Evolutionary conservation across 2,329 filamentous ascomycete genomes (phyloP).

Genomic region (Ophiostoma perfectum): DNA sequence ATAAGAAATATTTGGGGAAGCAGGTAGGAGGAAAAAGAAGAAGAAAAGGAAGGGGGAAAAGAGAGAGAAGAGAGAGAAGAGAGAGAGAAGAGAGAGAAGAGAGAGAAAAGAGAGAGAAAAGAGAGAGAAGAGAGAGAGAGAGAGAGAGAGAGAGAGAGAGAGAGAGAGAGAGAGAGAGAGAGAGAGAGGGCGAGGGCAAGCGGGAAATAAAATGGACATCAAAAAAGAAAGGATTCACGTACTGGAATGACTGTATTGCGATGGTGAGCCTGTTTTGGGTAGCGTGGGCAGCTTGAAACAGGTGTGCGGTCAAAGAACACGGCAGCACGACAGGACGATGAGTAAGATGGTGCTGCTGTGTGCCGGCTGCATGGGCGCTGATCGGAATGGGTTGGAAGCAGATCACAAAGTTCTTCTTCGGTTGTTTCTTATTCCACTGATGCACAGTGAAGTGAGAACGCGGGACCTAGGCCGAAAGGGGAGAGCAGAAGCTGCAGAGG

Average conservation of each 20-base stretch:
- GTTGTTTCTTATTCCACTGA: not conserved
- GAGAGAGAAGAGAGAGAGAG: not conserved
- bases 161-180: not conserved
- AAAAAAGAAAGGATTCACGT: not conserved
- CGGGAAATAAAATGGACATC: not conserved
- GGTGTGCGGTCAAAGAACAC: not conserved
- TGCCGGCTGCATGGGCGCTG: not conserved
- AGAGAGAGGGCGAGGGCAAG: not conserved
- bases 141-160: not conserved
- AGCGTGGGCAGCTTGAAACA: not conserved
- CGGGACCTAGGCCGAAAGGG: not conserved
- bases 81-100: not conserved
- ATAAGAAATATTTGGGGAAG: not conserved
- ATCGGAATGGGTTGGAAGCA: no score
- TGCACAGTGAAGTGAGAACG: not conserved
- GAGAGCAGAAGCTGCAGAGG: slow-evolving; percentile 4
- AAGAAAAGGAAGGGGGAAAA: not conserved
- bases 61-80: not conserved
- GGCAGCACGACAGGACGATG: slow-evolving; percentile 4
- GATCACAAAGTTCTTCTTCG: no score
- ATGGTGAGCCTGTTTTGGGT: not conserved
- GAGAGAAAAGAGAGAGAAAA: not conserved
- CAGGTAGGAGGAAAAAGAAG: not conserved
- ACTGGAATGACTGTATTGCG: not conserved
- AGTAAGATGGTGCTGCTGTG: not conserved